Base-by-base conservation (phyloP, 345 rosid genomes). In the Salix exigua region DNA sequence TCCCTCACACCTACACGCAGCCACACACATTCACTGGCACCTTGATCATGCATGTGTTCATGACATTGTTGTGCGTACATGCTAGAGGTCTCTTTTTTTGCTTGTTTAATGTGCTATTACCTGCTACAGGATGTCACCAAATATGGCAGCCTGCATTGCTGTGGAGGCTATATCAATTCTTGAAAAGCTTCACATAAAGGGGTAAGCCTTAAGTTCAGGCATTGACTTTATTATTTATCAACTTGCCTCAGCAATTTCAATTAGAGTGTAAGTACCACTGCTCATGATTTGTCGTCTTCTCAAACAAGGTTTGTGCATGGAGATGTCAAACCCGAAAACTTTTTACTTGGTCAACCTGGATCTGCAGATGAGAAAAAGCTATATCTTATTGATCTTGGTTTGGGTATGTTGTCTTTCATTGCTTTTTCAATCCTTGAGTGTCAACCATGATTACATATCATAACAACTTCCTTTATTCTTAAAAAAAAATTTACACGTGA, bases 161-260 rank as follows among this genome's bases (percentile, higher is more conserved):
- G 80, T 81, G 74, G 83, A 81, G 78, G 77, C 83, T 50, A 81
- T 81, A 76, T 76, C 83, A 28, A 81, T 81, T 77, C 80, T 81
- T 30, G 83, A 81, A 77, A 77, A 81, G 71, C 74, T 81, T 40
- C 83, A 81, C 46, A 28, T 77, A 40, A 81, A 77, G 68, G 80
- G 83, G 83, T 81, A 72, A n/a, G 61, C 21, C 25, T 40, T 33
- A 31, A 42, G 25, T 67, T 14, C 6, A 67, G 37, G 21, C 7
- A 31, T 64, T 30, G 31, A 30, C 25, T 30, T 10, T 48, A 3
- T 31, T 71, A 46, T 17, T 72, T 66, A 19, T 61, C 17, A 10
- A 61, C 30, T 30, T 25, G 28, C 31, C 31, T n/a, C 31, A 3
- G 65, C 4, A 61, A 21, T n/a, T 61, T 23, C 17, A 0, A 23